Conservation (phyloP, 2,329 filamentous ascomycete genomes). For the Talaromyces piceae region DNA sequence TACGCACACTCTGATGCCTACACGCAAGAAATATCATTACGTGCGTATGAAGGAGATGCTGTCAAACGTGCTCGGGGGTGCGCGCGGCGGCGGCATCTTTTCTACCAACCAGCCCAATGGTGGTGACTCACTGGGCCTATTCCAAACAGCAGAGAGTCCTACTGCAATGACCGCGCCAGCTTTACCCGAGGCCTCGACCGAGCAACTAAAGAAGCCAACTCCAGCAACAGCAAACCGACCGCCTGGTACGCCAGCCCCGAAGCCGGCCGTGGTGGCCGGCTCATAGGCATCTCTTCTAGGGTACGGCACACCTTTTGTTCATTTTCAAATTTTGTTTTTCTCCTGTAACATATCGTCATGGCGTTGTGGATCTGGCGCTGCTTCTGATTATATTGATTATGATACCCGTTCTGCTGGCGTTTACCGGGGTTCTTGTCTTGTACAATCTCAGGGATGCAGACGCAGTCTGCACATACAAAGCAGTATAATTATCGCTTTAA, state of each 20-base stretch:
- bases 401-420: conserved; percentile 1
- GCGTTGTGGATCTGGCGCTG: neutral
- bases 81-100: conserved; percentile 40
- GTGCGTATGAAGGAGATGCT: conserved; percentile 59
- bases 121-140: conserved; percentile 25
- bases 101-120: conserved; percentile 27
- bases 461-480: too few relatives aligned
- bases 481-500: too few relatives aligned
- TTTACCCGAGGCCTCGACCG: conserved; percentile 18
- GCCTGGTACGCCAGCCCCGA: conserved; percentile 11
- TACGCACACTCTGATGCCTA: conserved; percentile 49
- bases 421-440: neutral
- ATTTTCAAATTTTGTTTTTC: neutral
- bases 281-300: too few relatives aligned
- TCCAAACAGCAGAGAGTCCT: conserved; percentile 25
- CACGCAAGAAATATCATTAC: conserved; percentile 50
- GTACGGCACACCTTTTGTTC: neutral
- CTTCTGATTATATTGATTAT: neutral
- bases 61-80: conserved; percentile 50
- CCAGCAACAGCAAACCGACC: conserved; percentile 9
- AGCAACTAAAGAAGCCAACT: conserved; percentile 19
- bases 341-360: neutral
- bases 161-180: conserved; percentile 18
- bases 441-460: too few relatives aligned
- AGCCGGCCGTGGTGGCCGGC: conserved; percentile 15